Evolutionary conservation across 2,329 filamentous ascomycete species (phyloP), one percentile per base, ranked within the genome.

Genomic region (Claviceps fusiformis): DNA sequence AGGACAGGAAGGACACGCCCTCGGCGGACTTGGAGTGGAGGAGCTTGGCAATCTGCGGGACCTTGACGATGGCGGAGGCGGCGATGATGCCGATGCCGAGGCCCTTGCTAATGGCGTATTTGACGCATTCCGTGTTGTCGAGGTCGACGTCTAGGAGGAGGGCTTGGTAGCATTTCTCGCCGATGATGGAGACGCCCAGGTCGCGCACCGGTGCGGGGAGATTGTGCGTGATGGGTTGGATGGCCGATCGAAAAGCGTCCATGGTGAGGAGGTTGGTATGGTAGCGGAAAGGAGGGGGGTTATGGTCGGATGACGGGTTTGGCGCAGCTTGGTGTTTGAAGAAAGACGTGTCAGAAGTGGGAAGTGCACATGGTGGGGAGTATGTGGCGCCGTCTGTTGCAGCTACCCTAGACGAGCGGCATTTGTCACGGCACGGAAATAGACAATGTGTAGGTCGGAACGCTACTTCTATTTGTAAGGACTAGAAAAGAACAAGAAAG

Each of bases 31-130:
- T 81, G 50, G 89, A 90, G 65, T 78, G 78, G 65, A 93, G 72
- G 53, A 98, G 83, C 76, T 98, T 98, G 70, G 96, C 71, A 67
- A 98, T 92, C 76, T 98, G 93, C 0, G 93, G 93, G 31, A 98
- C 83, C 75, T 98, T 98, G 75, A 98, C 91, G 63, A 97, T 83
- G 54, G 88, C 85, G 33, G 87, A 91, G 54, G 90, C 89, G 62
- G 80, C 86, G 67, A 98, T 90, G 72, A 98, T 98, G 68, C 85
- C 93, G 62, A 97, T 85, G 56, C 93, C 92, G 17, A 98, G 83
- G 3, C 80, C 89, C 75, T 98, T 98, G 66, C 88, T 95, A 66
- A 97, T 80, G 62, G 84, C 91, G 53, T 96, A 83, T 68, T 93
- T 93, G 64, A 95, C 74, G 76, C 93, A 98, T 57, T 81, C 82